Base-by-base conservation (phyloP, 768 basidiomycete species). In the Cytidiella melzeri region DNA sequence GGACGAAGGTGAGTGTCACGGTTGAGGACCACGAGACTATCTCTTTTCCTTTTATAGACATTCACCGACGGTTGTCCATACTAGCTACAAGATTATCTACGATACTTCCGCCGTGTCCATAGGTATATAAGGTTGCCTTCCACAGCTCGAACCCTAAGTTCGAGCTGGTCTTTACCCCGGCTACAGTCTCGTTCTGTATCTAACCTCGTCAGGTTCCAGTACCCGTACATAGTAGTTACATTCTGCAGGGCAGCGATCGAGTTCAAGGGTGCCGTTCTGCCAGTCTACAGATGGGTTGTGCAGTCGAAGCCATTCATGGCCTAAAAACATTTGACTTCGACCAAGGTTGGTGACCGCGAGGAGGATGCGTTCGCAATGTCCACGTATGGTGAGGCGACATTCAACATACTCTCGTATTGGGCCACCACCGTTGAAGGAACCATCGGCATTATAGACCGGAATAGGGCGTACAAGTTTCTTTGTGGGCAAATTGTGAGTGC, bases 251-350 rank as follows among this genome's bases (percentile, higher is more conserved):
- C 43, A 3, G 43, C 13, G 37, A 36, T 37, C 28, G 6, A 37
- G 13, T 25, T 11, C 26, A 4, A 50, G 9, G 4, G 25, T 27
- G 15, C 42, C 28, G 9, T 27, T 27, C 12, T 19, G 12, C 49
- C 49, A 50, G 36, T 50, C 49, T 5, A 50, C 40, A 4, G 11
- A 9, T 3, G 49, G 49, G 19, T 50, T 50, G 10, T 7, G 9
- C 20, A 21, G 19, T 34, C 20, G 21, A 3, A 50, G 34, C 49
- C 49, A 50, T n/a, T n/a, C 23, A 23, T 42, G 43, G 21, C 49
- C 43, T 15, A 50, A 21, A 21, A 50, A 30, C 23, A 50, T 24
- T 41, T 42, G 23, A 11, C 27, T 26, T 3, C 25, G 28, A 15
- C 49, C 49, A 15, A 50, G 19, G 5, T 45, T 27, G 18, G 30